These are phyloP conservation scores for Halophytophthora batemanensis DNA, from an alignment of 352 stramenopile species.

Conservation along the genomic window DNA sequence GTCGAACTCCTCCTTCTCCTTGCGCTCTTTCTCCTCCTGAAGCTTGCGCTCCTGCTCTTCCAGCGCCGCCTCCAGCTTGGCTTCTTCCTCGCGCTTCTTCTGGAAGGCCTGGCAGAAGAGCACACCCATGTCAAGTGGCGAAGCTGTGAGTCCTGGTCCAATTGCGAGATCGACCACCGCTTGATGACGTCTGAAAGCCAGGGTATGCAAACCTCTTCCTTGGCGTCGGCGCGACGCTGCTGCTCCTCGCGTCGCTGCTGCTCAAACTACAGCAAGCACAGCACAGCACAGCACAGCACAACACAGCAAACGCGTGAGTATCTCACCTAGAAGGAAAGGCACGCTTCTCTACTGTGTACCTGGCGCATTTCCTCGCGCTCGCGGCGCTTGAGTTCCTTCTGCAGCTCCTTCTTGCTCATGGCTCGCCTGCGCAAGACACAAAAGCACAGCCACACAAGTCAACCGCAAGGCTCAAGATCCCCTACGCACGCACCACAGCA, in stretches of 20 bases:
- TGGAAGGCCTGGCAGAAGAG: too few relatives aligned
- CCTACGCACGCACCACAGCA: too few relatives aligned
- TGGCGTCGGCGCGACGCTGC: conserved; percentile 47
- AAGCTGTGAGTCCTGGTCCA: too few relatives aligned
- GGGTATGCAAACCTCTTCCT: too few relatives aligned
- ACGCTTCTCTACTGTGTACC: too few relatives aligned
- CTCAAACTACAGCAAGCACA: conserved; percentile 52
- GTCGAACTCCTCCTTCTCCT: conserved; percentile 73
- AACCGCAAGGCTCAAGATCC: too few relatives aligned
- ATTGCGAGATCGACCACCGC: too few relatives aligned
- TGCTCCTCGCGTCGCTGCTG: conserved; percentile 62
- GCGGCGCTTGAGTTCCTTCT: conserved; percentile 75
- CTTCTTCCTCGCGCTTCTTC: conserved; percentile 64
- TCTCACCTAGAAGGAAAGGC: not conserved
- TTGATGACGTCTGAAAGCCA: too few relatives aligned
- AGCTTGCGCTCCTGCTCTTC: conserved; percentile 46
- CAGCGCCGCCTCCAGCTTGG: conserved; percentile 35
- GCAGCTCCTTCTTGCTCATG: conserved; percentile 76
- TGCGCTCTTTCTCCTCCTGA: conserved; percentile 49
- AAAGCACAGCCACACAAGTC: too few relatives aligned
- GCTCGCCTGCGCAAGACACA: conserved; percentile 20
- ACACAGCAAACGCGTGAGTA: not conserved
- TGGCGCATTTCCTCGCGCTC: conserved; percentile 72
- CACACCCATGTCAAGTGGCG: too few relatives aligned
- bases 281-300: conserved; percentile 3